Base-by-base conservation (phyloP, 2,329 filamentous ascomycete genomes). In the Myriosclerotinia curreyana region DNA sequence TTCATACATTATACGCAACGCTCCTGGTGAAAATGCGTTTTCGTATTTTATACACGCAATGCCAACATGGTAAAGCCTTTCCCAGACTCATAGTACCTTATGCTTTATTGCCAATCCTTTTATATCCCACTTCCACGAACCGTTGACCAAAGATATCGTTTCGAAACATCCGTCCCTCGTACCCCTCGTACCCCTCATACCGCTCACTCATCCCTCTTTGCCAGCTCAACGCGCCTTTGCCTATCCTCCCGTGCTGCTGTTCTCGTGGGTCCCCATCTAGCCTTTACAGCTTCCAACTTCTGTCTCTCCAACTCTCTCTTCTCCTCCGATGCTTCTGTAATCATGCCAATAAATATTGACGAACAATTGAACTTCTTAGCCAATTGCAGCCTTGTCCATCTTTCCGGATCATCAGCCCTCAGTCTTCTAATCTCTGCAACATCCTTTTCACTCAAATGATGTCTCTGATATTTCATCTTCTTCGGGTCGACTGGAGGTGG, bases 361-460 rank as follows among this genome's bases (percentile, higher is more conserved):
- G 80, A 81, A 79, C 85, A 87, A 60, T 80, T 75, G 74, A 81
- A 88, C 72, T 81, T 81, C 62, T 75, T 73, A 6, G 85, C 82
- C 40, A 88, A 79, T 55, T 75, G 76, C 46, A 72, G 72, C 52
- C 86, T 81, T 66, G 78, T 84, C 84, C 85, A 87, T 60, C 73
- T 76, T 34, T 79, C 73, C 1, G 85, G 85, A 70, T 88, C 82
- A 51, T 77, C 73, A 31, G 71, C 73, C 59, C 85, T 79, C 73
- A 88, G 77, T 58, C 76, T 75, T 64, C 83, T 82, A 73, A 87
- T 88, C 78, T 87, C 84, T 56, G 78, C 79, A 56, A 89, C 82
- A 66, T 88, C 80, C 66, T 79, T 78, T 54, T 77, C 75, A 60
- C 78, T 81, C 48, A 88, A 77, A 75, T 86, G 81, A 75, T 86